Conservation (phyloP, 306 rosid species). For the Begonia loranthoides region DNA sequence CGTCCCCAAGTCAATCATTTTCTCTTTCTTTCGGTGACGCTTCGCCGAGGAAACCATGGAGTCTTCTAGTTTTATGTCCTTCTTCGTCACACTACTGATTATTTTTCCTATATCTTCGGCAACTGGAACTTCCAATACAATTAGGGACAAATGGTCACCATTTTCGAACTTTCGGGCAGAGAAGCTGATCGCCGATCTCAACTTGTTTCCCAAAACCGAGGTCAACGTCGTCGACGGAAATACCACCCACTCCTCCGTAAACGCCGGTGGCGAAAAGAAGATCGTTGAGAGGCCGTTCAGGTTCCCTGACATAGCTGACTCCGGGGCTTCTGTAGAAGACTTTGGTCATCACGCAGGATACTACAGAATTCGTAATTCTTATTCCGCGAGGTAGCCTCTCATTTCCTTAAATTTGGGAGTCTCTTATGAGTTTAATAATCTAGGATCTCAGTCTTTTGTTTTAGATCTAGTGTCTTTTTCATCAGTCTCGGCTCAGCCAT, state of each 20-base stretch:
- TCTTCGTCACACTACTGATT: conserved; percentile 13
- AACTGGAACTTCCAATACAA: conserved; percentile 10
- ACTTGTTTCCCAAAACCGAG: conserved; percentile 50
- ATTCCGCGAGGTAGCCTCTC: conserved; percentile 43
- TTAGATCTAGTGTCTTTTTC: not conserved
- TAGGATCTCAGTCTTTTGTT: not conserved
- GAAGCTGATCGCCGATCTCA: conserved; percentile 48
- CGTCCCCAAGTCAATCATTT: too few species aligned
- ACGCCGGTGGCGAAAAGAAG: conserved; percentile 8
- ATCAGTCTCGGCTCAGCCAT: too few species aligned
- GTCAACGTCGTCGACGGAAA: conserved; percentile 38
- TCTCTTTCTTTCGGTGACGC: too few species aligned
- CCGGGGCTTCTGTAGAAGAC: conserved; percentile 45
- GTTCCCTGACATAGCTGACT: conserved; percentile 37
- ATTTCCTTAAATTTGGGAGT: not conserved
- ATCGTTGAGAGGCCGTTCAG: conserved; percentile 59
- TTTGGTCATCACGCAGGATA: conserved; percentile 92
- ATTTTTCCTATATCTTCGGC: conserved; percentile 18
- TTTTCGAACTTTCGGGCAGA: conserved; percentile 31
- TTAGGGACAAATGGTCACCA: conserved; percentile 14
- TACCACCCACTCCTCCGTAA: conserved; percentile 1
- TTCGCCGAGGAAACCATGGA: conserved; percentile 16
- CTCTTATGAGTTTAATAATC: not conserved
- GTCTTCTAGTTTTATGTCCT: conserved; percentile 6
- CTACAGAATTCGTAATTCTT: conserved; percentile 62